phyloP scores from a whole-genome alignment of 768 basidiomycete genomes.

The Mrakia blollopis region DNA sequence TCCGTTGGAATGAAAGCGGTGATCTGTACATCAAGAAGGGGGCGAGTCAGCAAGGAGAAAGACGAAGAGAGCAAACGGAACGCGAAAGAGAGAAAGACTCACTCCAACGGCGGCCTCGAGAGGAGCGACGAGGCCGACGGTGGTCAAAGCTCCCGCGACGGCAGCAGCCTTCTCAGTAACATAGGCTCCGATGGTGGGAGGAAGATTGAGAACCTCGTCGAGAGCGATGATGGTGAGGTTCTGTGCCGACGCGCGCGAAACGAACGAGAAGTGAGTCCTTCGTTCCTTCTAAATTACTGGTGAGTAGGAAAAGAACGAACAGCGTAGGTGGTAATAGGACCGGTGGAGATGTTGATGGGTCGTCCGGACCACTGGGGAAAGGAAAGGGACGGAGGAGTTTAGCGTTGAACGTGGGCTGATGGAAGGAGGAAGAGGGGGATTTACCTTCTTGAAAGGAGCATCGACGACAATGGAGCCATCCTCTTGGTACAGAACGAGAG shows the following conservation, averaged over 20 bases:
- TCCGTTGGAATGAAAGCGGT: constrained; percentile 5
- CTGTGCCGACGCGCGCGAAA: too few relatives aligned
- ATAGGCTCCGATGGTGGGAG: neutral
- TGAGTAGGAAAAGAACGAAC: too few relatives aligned
- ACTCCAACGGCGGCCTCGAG: neutral
- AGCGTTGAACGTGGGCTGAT: neutral
- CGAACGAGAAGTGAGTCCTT: too few relatives aligned
- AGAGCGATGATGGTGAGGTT: constrained; percentile 43
- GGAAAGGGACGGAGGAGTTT: neutral
- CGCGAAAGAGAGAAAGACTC: neutral
- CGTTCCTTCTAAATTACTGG: too few relatives aligned
- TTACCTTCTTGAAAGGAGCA: constrained; percentile 43
- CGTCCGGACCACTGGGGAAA: neutral
- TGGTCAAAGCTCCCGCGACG: neutral
- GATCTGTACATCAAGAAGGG: neutral
- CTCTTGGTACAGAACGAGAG: constrained; percentile 39
- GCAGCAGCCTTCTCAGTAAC: neutral
- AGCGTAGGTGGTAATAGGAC: constrained; percentile 43
- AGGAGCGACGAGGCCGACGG: neutral
- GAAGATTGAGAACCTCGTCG: constrained; percentile 34
- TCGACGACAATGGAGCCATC: constrained; percentile 40
- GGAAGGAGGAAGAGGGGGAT: constrained; percentile 7
- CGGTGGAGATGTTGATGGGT: constrained; percentile 37
- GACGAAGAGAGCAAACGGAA: too few relatives aligned
- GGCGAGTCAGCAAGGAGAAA: neutral